Percentiles rank a stretch among this genome's conserved stretches.
Evolutionary conservation across 2,329 filamentous ascomycete species (phyloP).

Genomic region (Stachybotrys elegans): DNA sequence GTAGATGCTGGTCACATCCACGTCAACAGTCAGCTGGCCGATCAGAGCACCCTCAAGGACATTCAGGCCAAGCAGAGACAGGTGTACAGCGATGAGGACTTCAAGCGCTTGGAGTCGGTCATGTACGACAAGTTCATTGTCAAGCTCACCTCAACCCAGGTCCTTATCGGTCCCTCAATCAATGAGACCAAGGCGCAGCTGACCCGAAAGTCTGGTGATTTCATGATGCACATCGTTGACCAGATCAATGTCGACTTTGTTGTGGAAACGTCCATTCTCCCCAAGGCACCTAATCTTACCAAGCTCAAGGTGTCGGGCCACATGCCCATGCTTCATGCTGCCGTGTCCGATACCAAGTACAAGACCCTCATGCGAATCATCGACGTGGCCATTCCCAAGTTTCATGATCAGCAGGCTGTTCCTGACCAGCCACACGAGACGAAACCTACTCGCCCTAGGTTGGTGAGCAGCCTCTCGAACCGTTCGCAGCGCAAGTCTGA

Average conservation of each 20-base stretch:
- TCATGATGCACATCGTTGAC: constrained; percentile 85
- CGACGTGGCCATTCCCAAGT: constrained; percentile 87
- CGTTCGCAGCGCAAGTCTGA: constrained; percentile 38
- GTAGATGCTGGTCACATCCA: constrained; percentile 94
- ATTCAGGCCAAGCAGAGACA: constrained; percentile 88
- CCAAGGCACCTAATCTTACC: constrained; percentile 87
- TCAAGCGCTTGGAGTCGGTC: constrained; percentile 77
- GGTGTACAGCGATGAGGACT: constrained; percentile 83
- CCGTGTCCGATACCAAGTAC: constrained; percentile 92
- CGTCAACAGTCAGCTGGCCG: constrained; percentile 88
- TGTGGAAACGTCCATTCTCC: constrained; percentile 94
- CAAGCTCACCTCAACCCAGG: constrained; percentile 89
- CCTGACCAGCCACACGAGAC: constrained; percentile 14
- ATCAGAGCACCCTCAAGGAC: constrained; percentile 82
- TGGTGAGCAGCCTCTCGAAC: constrained; percentile 40
- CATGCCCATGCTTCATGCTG: constrained; percentile 85
- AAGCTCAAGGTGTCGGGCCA: constrained; percentile 89
- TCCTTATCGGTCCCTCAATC: constrained; percentile 90
- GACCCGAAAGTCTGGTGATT: constrained; percentile 58
- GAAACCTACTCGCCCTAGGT: constrained; percentile 33
- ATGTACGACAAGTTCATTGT: constrained; percentile 98
- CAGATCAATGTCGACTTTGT: constrained; percentile 96
- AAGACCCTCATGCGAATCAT: constrained; percentile 95
- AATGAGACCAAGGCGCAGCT: constrained; percentile 84
- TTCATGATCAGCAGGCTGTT: constrained; percentile 40